Percentiles rank a stretch among this genome's conserved stretches.
Evolutionary conservation across 306 rosid genomes (phyloP).

Genomic region (Crotalaria pallida): DNA sequence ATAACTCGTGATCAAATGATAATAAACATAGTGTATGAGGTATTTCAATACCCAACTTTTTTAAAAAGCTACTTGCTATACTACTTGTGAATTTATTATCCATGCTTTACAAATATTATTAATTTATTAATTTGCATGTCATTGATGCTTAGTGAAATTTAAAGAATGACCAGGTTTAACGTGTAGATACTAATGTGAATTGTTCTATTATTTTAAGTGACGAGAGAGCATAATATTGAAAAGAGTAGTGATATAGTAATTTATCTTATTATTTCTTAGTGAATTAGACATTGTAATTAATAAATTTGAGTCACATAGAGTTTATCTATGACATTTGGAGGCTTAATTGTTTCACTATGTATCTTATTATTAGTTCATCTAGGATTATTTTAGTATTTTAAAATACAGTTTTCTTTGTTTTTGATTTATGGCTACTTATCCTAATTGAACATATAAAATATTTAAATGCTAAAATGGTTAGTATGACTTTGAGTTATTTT

Average conservation of each 20-base stretch:
- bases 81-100: neutral
- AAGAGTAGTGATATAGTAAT: neutral
- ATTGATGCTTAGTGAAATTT: neutral
- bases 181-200: neutral
- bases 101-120: neutral
- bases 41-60: neutral
- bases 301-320: no score
- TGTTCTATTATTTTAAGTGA: neutral
- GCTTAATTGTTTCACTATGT: no score
- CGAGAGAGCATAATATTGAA: neutral
- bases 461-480: no score
- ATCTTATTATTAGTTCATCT: no score
- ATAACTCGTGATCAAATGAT: neutral
- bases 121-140: neutral
- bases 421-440: no score
- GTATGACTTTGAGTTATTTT: no score
- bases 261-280: no score
- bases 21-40: neutral
- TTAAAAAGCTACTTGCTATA: neutral
- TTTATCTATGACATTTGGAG: no score
- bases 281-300: no score
- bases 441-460: no score
- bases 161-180: neutral
- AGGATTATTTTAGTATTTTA: no score
- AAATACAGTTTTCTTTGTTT: no score